These are phyloP conservation scores for Haplosporangium sp. DNA, from an alignment of 371 early-diverging fungal species.

Conservation along the genomic window DNA sequence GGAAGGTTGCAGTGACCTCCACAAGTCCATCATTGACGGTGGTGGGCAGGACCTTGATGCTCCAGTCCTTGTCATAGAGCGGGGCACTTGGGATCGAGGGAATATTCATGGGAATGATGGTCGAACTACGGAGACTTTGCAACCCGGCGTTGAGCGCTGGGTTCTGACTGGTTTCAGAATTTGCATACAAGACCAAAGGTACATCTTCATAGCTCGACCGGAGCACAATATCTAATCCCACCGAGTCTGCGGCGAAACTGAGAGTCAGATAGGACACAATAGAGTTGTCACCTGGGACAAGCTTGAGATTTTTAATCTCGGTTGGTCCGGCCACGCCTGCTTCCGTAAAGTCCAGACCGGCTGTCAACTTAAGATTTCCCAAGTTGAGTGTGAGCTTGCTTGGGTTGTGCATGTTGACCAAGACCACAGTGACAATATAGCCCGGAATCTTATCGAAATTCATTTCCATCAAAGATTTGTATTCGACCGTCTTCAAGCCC, in stretches of 20 bases:
- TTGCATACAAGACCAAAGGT: not conserved
- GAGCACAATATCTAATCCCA: not conserved
- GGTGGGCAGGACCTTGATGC: conserved; percentile 5
- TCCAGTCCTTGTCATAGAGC: conserved; percentile 2
- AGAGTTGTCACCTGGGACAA: conserved; percentile 13
- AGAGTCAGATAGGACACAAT: not conserved
- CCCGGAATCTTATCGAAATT: not conserved
- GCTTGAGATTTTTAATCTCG: not conserved
- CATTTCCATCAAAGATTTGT: not conserved
- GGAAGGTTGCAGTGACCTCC: not conserved
- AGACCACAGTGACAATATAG: not conserved
- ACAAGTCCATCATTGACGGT: conserved; percentile 10
- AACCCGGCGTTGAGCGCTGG: conserved; percentile 26
- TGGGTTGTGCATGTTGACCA: conserved; percentile 28
- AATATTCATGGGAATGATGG: not conserved
- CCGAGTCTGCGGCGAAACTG: not conserved
- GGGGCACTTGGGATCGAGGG: not conserved
- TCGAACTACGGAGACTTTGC: not conserved
- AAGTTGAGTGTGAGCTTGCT: conserved; percentile 31
- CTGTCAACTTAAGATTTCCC: conserved; percentile 12
- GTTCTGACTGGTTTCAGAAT: conserved; percentile 4
- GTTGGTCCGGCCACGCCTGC: not conserved
- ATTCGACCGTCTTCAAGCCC: conserved; percentile 15
- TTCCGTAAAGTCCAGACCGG: conserved; percentile 1
- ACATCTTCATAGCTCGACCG: not conserved